These are phyloP conservation scores for Lichenothelia convexa DNA, from an alignment of 495 filamentous ascomycete genomes.

Conservation along the genomic window DNA sequence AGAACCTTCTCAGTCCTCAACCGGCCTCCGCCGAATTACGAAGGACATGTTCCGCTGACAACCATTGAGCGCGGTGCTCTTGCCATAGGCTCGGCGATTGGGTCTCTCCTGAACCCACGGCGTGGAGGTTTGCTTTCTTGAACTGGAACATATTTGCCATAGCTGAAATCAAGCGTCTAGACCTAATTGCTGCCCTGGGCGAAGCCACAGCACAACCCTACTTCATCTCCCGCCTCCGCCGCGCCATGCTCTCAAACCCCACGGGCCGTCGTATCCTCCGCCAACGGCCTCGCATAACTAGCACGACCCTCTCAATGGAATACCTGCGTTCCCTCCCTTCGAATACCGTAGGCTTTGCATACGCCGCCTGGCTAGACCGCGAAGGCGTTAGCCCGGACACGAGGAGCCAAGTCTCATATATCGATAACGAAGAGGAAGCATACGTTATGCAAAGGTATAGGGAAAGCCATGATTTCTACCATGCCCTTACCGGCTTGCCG, in stretches of 20 bases:
- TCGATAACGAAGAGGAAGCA: conserved; percentile 85
- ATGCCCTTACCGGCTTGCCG: conserved; percentile 82
- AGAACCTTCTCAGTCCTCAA: conserved; percentile 54
- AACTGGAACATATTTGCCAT: background rate
- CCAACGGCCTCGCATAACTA: conserved; percentile 76
- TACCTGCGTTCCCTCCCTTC: conserved; percentile 51
- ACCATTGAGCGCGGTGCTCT: conserved; percentile 55
- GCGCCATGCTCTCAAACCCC: conserved; percentile 68
- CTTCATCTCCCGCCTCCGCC: conserved; percentile 82
- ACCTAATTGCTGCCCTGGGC: conserved; percentile 83
- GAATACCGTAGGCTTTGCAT: conserved; percentile 68
- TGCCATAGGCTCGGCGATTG: conserved; percentile 65
- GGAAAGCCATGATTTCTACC: conserved; percentile 97
- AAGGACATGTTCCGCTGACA: conserved; percentile 81
- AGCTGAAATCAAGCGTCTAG: conserved; percentile 23
- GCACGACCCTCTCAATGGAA: conserved; percentile 48
- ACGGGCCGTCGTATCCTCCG: conserved; percentile 85
- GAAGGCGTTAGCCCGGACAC: conserved; percentile 91
- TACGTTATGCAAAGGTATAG: conserved; percentile 98
- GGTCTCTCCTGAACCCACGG: conserved; percentile 60
- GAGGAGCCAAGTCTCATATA: conserved; percentile 60
- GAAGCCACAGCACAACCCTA: conserved; percentile 88
- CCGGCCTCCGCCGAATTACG: conserved; percentile 69
- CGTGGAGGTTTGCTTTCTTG: conserved; percentile 39
- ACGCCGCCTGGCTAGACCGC: conserved; percentile 72